Evolutionary conservation across 2,329 filamentous ascomycete genomes (phyloP), one percentile per base, ranked within the genome.

Genomic region (Gnomoniopsis sp.): DNA sequence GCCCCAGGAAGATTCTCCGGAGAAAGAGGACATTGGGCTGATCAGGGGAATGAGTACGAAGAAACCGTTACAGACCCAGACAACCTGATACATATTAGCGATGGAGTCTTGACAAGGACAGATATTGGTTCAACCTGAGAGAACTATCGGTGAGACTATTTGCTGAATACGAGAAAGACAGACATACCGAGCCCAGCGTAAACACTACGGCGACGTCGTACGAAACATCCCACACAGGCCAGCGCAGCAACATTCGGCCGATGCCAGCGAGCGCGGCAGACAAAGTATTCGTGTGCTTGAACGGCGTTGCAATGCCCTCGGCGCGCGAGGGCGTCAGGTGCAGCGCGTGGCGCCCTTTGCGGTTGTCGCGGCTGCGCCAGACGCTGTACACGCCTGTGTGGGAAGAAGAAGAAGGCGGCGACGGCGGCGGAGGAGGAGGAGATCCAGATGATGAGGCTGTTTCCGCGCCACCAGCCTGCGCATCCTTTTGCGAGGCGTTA

Each of bases 1-100:
- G 0, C 76, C 87, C 62, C 75, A 73, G 8, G 75, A 61, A 1
- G 73, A 70, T 69, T 89, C 86, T 33, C 75, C 75, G 0, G 71
- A 48, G 64, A 89, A 88, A 57, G 79, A 77, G 0, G 78, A 78
- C 0, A 67, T 73, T 0, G 86, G 85, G 7, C 72, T 69, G 23
- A 75, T 74, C 1, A 86, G 70, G 0, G 88, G 88, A 1, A 88
- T 74, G 75, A 80, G 88, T 6, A 80, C 79, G 66, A 89, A 88
- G 68, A 86, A 87, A 1, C 80, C 79, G 66, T 88, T 88, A 60
- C 84, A 67, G 1, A 81, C 75, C 81, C 82, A 85, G 30, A 85
- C 71, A 0, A 78, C 17, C 52, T 54, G 17, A 7, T 46, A 19
- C 19, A 3, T 38, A n/a, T 38, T 11, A 38, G 36, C 36, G 36